These are phyloP conservation scores for Lachancea sp. DNA, from an alignment of 805 yeast species.

Conservation along the genomic window DNA sequence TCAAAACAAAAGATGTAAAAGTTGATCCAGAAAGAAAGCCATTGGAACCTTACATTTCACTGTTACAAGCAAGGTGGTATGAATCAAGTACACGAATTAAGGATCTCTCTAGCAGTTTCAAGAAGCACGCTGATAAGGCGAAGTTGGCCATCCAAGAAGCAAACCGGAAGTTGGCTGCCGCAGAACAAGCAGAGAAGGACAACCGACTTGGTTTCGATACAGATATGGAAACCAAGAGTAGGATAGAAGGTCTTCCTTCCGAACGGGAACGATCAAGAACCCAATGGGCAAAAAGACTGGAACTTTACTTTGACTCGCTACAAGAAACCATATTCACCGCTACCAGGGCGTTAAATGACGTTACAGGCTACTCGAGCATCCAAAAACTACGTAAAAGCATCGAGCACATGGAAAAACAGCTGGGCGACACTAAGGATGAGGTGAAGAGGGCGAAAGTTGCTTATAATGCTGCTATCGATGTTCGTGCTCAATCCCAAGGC, in stretches of 20 bases:
- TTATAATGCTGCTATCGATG: constrained; percentile 56
- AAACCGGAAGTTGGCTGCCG: constrained; percentile 33
- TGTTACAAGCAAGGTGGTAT: constrained; percentile 10
- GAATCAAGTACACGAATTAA: constrained; percentile 9
- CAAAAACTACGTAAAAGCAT: constrained; percentile 64
- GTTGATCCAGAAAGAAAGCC: not conserved
- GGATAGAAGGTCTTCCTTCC: constrained; percentile 40
- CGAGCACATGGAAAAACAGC: constrained; percentile 44
- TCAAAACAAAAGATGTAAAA: not conserved
- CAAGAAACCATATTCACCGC: constrained; percentile 55
- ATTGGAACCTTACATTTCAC: constrained; percentile 14
- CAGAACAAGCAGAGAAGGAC: constrained; percentile 33
- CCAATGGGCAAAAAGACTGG: constrained; percentile 40
- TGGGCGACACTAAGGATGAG: constrained; percentile 42
- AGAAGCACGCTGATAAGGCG: constrained; percentile 25
- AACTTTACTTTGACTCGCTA: constrained; percentile 46
- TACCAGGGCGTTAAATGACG: constrained; percentile 70
- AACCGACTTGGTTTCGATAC: constrained; percentile 32
- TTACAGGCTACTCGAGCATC: constrained; percentile 84
- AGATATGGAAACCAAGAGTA: constrained; percentile 29
- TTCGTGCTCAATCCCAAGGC: constrained; percentile 65
- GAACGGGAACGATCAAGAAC: constrained; percentile 38
- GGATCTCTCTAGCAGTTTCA: constrained; percentile 14
- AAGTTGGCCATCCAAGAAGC: constrained; percentile 34
- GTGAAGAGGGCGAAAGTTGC: constrained; percentile 44